Conservation (phyloP, 1,284 basidiomycete genomes). For the Peniophora sp. region DNA sequence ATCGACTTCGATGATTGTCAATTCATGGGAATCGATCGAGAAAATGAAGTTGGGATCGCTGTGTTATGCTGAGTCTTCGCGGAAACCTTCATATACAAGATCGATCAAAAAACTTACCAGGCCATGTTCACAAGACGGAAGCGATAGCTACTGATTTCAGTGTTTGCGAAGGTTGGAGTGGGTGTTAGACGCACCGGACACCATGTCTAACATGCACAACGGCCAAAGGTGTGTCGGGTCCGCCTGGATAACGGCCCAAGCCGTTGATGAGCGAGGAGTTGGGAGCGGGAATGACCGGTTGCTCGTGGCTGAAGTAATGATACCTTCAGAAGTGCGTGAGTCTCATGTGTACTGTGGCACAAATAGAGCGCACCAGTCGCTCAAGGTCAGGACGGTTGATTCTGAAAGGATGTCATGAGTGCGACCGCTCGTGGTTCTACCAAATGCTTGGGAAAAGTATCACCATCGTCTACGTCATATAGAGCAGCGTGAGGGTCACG, state of each 20-base stretch:
- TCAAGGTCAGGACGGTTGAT: constrained; percentile 27
- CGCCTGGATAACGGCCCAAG: constrained; percentile 24
- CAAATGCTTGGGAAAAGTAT: neutral
- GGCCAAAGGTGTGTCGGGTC: constrained; percentile 20
- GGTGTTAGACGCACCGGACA: constrained; percentile 7
- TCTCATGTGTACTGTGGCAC: too few species aligned
- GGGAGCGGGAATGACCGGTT: neutral
- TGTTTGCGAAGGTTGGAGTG: neutral
- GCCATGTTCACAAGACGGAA: constrained; percentile 25
- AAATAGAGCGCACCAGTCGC: constrained; percentile 40
- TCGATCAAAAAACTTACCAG: constrained; percentile 10
- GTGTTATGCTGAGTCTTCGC: constrained; percentile 29
- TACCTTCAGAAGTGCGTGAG: constrained; percentile 18
- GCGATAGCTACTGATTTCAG: constrained; percentile 20
- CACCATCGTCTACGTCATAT: constrained; percentile 36
- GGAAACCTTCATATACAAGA: neutral
- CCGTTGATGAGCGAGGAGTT: constrained; percentile 45
- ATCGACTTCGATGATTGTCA: constrained; percentile 47
- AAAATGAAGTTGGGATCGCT: constrained; percentile 28
- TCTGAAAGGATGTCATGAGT: constrained; percentile 15
- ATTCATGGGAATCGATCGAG: constrained; percentile 37
- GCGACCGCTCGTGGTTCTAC: neutral
- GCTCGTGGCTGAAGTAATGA: constrained; percentile 14
- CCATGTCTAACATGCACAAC: constrained; percentile 21
- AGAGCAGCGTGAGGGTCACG: constrained; percentile 31